These are phyloP conservation scores for Ganoderma leucocontextum DNA, from an alignment of 1,284 basidiomycete species.

Conservation along the genomic window DNA sequence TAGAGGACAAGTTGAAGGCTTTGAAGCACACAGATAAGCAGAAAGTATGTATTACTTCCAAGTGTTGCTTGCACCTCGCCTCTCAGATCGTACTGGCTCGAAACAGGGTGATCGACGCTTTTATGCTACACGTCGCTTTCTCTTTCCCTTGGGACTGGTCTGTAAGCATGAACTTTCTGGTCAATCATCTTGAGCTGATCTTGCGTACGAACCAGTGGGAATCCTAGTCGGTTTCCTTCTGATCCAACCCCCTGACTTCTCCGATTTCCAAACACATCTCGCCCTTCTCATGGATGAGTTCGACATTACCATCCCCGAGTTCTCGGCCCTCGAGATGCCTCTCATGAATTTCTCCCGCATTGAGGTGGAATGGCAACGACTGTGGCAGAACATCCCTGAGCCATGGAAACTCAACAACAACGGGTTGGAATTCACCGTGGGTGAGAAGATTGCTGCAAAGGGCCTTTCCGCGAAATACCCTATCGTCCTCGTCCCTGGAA, in stretches of 20 bases:
- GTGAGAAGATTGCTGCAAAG: conserved; percentile 72
- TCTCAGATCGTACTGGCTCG: background rate
- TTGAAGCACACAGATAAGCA: conserved; percentile 8
- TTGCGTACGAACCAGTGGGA: conserved; percentile 57
- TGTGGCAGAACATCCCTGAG: conserved; percentile 74
- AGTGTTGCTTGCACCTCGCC: background rate
- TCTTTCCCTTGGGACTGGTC: conserved; percentile 58
- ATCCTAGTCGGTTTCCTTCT: conserved; percentile 66
- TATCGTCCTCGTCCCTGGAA: conserved; percentile 83
- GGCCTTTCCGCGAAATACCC: conserved; percentile 81
- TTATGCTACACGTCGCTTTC: conserved; percentile 48
- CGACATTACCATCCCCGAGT: conserved; percentile 61
- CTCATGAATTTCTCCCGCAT: conserved; percentile 67
- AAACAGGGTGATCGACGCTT: conserved; percentile 35
- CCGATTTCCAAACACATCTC: conserved; percentile 51
- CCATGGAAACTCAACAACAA: conserved; percentile 85
- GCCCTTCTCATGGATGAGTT: conserved; percentile 53
- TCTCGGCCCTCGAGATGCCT: conserved; percentile 63
- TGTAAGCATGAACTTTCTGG: conserved; percentile 41
- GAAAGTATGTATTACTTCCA: conserved; percentile 2
- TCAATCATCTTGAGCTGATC: background rate
- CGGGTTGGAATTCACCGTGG: conserved; percentile 86
- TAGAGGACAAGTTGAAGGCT: conserved; percentile 14
- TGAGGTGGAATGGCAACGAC: conserved; percentile 71
- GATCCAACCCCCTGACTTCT: conserved; percentile 68